Conservation (phyloP, 371 early-diverging fungal species). For the Nematocida parisii region DNA sequence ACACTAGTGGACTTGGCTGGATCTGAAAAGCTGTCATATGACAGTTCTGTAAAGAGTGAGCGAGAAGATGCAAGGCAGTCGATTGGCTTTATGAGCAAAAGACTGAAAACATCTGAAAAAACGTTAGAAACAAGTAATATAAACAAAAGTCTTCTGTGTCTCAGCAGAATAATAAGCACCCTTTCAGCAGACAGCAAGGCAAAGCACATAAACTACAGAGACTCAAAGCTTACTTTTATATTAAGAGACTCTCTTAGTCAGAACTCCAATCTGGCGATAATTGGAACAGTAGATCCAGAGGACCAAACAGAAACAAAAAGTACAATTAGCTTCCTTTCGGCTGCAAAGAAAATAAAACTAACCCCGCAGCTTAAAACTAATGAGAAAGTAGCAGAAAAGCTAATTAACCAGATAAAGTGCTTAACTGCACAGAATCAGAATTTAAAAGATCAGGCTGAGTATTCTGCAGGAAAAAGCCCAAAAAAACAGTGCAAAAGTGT, state of each 20-base stretch:
- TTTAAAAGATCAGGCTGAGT: conserved; percentile 56
- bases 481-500: not conserved
- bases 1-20: conserved; percentile 76
- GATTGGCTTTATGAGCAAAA: not conserved
- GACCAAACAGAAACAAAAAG: conserved; percentile 62
- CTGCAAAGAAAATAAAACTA: conserved; percentile 68
- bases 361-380: conserved; percentile 59
- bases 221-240: conserved; percentile 75
- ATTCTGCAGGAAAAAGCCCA: not conserved
- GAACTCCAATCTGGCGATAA: conserved; percentile 74
- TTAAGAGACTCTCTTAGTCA: conserved; percentile 75
- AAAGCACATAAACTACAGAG: conserved; percentile 74
- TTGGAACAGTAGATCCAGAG: conserved; percentile 70
- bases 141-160: conserved; percentile 73
- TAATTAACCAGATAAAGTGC: conserved; percentile 58
- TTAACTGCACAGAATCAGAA: conserved; percentile 64
- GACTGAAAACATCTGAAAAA: conserved; percentile 17
- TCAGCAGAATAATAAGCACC: conserved; percentile 74
- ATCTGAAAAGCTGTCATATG: conserved; percentile 72
- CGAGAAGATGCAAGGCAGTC: conserved; percentile 68
- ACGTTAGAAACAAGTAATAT: conserved; percentile 73
- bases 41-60: not conserved
- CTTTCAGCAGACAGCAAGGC: conserved; percentile 72
- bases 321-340: conserved; percentile 66
- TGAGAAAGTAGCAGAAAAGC: conserved; percentile 57